These are phyloP conservation scores for Colletotrichum spaethianum DNA, from an alignment of 2,329 filamentous ascomycete genomes.

Conservation along the genomic window DNA sequence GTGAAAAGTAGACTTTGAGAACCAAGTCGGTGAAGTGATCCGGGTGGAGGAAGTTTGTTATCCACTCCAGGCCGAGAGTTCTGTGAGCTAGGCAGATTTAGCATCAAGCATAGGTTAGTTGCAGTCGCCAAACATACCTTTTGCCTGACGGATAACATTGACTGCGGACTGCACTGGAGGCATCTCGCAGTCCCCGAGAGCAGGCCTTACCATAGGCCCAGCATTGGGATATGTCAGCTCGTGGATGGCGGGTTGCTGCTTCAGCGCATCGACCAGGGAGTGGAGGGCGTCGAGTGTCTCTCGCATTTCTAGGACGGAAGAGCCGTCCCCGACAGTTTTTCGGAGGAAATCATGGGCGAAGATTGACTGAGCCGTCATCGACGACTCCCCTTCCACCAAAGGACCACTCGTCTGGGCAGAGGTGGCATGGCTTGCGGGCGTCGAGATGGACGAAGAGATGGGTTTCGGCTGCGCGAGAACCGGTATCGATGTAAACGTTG, in stretches of 20 bases:
- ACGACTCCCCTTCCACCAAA: constrained; percentile 60
- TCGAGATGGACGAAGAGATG: constrained; percentile 11
- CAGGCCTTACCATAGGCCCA: constrained; percentile 10
- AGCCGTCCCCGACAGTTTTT: constrained; percentile 51
- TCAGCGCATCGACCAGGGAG: constrained; percentile 48
- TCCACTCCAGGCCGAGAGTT: constrained; percentile 44
- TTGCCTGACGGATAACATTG: constrained; percentile 34
- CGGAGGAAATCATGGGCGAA: constrained; percentile 62
- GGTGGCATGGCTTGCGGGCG: constrained; percentile 41
- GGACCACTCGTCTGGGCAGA: constrained; percentile 46
- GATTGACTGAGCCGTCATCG: constrained; percentile 60
- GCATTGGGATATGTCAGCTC: constrained; percentile 47
- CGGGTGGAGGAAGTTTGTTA: constrained; percentile 48
- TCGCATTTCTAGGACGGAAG: constrained; percentile 50
- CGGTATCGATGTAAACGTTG: not conserved
- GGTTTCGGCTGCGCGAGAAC: constrained; percentile 3
- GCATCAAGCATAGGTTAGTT: not conserved
- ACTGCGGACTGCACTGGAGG: constrained; percentile 41
- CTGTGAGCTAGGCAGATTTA: constrained; percentile 15
- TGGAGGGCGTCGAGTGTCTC: constrained; percentile 54
- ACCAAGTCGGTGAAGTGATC: constrained; percentile 51
- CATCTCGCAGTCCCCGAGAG: constrained; percentile 35
- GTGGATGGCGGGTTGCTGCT: constrained; percentile 45
- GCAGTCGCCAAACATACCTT: constrained; percentile 9
- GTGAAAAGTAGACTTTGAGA: constrained; percentile 52